phyloP scores from a whole-genome alignment of 257 asterid species.

The Prunella vulgaris region DNA sequence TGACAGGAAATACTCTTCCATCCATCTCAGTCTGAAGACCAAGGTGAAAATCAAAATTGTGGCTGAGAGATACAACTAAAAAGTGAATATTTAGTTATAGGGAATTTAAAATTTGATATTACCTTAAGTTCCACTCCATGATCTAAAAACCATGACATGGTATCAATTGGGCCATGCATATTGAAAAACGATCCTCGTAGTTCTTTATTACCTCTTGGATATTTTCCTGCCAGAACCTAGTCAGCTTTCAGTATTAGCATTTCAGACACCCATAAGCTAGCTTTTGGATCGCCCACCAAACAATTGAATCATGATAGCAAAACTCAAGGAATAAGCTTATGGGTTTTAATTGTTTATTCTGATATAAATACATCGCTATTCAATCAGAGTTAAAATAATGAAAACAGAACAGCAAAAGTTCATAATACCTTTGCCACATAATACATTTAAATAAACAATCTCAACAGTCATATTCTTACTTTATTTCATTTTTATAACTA shows the following conservation, averaged over 20 bases:
- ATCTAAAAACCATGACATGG: constrained; percentile 87
- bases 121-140: constrained; percentile 85
- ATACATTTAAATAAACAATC: not conserved
- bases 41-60: constrained; percentile 17
- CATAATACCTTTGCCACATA: not conserved
- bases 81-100: constrained; percentile 2
- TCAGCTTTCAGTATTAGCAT: constrained; percentile 18
- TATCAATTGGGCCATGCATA: constrained; percentile 75
- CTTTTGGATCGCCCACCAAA: not conserved
- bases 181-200: constrained; percentile 87
- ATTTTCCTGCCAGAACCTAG: constrained; percentile 75
- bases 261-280: constrained; percentile 2
- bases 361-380: not conserved
- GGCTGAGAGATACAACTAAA: constrained; percentile 2
- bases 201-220: constrained; percentile 93
- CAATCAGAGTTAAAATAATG: constrained; percentile 5
- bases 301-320: not conserved
- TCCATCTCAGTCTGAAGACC: constrained; percentile 69
- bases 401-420: not conserved
- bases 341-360: not conserved
- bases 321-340: not conserved
- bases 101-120: constrained; percentile 2
- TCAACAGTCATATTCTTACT: not conserved
- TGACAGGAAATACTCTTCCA: constrained; percentile 92
- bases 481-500: too few relatives aligned